Base-by-base conservation (phyloP, 2,329 filamentous ascomycete genomes). In the Hypomyces rosellus region DNA sequence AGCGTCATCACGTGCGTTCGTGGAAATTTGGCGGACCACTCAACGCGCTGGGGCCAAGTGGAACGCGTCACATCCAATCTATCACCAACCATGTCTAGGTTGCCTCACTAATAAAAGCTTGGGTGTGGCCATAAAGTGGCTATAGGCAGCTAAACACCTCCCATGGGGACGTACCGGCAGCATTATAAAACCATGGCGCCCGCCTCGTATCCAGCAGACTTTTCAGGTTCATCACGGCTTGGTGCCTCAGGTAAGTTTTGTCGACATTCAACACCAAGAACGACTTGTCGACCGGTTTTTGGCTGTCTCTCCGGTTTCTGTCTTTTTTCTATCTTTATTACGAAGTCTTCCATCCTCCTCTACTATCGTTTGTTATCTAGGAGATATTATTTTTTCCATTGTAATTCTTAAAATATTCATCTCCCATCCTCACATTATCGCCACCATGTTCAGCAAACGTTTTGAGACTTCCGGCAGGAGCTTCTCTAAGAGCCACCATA, bases 401-500 rank as follows among this genome's bases (percentile, higher is more conserved):
- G 43, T 43, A n/a, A 43, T 43, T 42, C 16, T 5, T 43, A 13
- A 16, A n/a, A 42, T 46, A 34, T 33, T 42, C 30, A 9, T 20
- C 33, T 30, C 43, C 50, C 5, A 2, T 16, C 33, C 1, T 11
- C 8, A 9, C 34, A 34, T 15, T 14, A 34, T 5, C 20, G 39
- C 47, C 59, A 61, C 54, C 34, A 80, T 77, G 77, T 80, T 78
- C 50, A 58, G 59, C 57, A 71, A 70, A 62, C 71, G 72, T 52
- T 68, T 69, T 46, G 73, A 77, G 37, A 62, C 63, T 34, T 69
- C 70, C 33, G 74, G 58, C 69, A 75, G 69, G 66, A 80, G 74
- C 65, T 78, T 78, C 52, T 75, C 76, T 47, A 80, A 77, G 55
- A 66, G 72, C 54, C 72, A 48, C 7, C 44, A 77, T 50, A 78